Evolutionary conservation across 2,329 filamentous ascomycete genomes (phyloP), one percentile per base, ranked within the genome.

Genomic region (Elsinoe australis): DNA sequence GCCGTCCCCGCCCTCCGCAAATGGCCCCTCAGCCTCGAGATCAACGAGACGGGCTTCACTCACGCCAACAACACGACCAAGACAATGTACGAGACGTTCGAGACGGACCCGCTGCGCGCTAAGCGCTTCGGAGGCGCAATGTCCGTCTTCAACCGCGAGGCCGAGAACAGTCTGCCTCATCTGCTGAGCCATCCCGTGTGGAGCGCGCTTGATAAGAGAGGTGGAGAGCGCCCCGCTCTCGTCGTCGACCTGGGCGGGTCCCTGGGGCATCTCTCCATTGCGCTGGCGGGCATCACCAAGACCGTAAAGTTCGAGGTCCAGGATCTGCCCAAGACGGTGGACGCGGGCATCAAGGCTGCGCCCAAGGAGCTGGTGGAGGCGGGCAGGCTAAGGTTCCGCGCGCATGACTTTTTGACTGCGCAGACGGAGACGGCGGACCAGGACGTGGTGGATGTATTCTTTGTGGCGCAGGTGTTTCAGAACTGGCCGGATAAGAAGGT

Each of bases 321-420:
- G 33, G 55, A 57, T 42, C 48, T 57, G 14, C 52, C 54, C 35
- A 51, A 51, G 32, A 51, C 49, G 3, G 49, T 55, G 15, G 49
- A 50, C 21, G 50, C 52, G 14, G 54, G 47, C 15, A 45, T 48
- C 14, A 39, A 49, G 3, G 47, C 44, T 18, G 33, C 55, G 4
- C 54, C 53, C 1, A 14, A 45, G 3, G 54, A 57, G 15, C 35
- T 57, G 3, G 24, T 28, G 2, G 54, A 51, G 14, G n/a, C 22
- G 12, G 39, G 39, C n/a, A 38, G 54, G 6, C 41, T 58, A 24
- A 10, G 44, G 6, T 57, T 58, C 42, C 51, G 53, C 33, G 49
- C 50, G 14, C 54, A 59, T 12, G 51, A 58, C 15, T 59, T 60
- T 49, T 58, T 57, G 51, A 53, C 47, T 1, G 41, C 51, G 6